These are phyloP conservation scores for Hydnomerulius pinastri DNA, from an alignment of 768 basidiomycete genomes.

Conservation along the genomic window DNA sequence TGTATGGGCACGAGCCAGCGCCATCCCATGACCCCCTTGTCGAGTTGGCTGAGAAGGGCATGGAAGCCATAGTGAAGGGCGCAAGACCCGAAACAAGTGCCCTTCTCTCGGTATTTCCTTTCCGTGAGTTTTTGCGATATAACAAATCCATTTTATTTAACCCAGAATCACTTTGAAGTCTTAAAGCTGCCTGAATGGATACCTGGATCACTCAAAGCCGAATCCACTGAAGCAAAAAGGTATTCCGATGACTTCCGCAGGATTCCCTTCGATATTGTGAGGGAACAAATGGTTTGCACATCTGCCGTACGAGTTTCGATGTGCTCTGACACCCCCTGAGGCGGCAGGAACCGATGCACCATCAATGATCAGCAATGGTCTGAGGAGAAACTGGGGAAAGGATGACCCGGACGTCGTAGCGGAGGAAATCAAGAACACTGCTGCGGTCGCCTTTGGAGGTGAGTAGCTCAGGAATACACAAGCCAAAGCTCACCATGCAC, in stretches of 20 bases:
- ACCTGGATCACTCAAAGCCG: constrained; percentile 23
- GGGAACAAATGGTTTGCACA: constrained; percentile 22
- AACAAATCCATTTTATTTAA: neutral
- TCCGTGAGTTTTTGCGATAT: constrained; percentile 19
- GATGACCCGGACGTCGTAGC: constrained; percentile 22
- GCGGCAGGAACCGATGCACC: constrained; percentile 12
- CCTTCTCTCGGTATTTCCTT: constrained; percentile 26
- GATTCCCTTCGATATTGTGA: constrained; percentile 23
- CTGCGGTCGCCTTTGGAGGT: constrained; percentile 26
- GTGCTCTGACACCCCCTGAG: constrained; percentile 9
- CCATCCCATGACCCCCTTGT: constrained; percentile 24
- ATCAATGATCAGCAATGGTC: constrained; percentile 23
- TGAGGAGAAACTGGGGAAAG: constrained; percentile 19
- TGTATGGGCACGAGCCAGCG: constrained; percentile 25
- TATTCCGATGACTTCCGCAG: constrained; percentile 20
- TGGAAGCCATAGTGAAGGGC: constrained; percentile 17
- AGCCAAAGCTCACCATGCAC: constrained; percentile 7
- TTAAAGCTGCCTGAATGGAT: constrained; percentile 27
- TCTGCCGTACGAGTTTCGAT: no score
- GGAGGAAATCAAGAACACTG: constrained; percentile 20
- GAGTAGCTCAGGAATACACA: neutral
- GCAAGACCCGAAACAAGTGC: constrained; percentile 20
- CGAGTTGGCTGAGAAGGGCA: constrained; percentile 16
- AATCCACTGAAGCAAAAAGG: constrained; percentile 14
- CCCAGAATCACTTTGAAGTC: constrained; percentile 12